These are phyloP conservation scores for Tylopilus sp. DNA, from an alignment of 768 basidiomycete genomes.

Conservation along the genomic window DNA sequence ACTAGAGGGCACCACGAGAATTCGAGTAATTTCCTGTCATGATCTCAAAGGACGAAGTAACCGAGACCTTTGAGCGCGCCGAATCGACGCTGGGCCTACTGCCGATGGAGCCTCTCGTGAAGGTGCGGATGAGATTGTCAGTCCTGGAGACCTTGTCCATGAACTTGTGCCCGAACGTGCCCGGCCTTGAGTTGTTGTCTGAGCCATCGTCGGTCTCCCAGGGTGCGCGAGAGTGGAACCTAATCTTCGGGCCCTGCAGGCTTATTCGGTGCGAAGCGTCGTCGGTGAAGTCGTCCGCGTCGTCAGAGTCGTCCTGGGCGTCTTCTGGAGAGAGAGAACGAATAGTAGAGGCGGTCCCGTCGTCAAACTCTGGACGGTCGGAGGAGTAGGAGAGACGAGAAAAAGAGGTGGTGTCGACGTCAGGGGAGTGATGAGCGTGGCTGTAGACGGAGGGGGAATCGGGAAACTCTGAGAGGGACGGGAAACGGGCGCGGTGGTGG, in stretches of 20 bases:
- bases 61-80: conserved; percentile 44
- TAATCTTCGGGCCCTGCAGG: conserved; percentile 78
- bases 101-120: conserved; percentile 41
- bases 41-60: conserved; percentile 60
- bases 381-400: conserved; percentile 44
- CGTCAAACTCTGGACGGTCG: conserved; percentile 55
- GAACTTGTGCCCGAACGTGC: conserved; percentile 29
- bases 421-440: conserved; percentile 55
- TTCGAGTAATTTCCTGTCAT: conserved; percentile 48
- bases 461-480: conserved; percentile 54
- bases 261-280: conserved; percentile 55
- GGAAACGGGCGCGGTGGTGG: conserved; percentile 41
- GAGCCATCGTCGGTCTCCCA: conserved; percentile 67
- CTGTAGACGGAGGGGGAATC: conserved; percentile 74
- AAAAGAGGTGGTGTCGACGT: conserved; percentile 27
- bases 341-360: conserved; percentile 37
- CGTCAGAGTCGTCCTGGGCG: conserved; percentile 33
- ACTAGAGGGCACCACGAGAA: conserved; percentile 59
- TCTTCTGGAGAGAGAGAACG: conserved; percentile 28
- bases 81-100: conserved; percentile 68
- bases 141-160: conserved; percentile 28
- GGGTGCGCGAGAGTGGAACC: conserved; percentile 75
- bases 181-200: conserved; percentile 35
- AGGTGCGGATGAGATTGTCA: conserved; percentile 42
- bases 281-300: conserved; percentile 39